phyloP scores from a whole-genome alignment of 306 rosid genomes.

The Dalbergia cochinchinensis region DNA sequence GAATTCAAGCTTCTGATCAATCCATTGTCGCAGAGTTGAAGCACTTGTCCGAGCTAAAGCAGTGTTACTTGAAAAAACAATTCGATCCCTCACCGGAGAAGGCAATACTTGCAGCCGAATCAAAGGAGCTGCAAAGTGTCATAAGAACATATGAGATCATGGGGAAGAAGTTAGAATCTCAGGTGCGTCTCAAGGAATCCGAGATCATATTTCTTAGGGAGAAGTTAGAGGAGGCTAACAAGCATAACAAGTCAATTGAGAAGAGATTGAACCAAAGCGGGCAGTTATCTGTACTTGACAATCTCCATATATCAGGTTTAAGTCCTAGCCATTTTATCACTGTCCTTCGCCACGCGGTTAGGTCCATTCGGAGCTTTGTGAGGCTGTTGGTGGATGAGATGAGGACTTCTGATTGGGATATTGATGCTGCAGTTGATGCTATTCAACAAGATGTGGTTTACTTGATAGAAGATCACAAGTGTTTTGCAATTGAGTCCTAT shows the following conservation, averaged over 20 bases:
- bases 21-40: conserved; percentile 67
- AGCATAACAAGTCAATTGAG: conserved; percentile 64
- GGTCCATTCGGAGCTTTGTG: conserved; percentile 69
- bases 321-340: conserved; percentile 65
- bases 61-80: conserved; percentile 77
- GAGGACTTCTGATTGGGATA: conserved; percentile 70
- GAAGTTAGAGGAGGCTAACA: conserved; percentile 70
- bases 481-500: conserved; percentile 78
- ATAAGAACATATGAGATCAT: conserved; percentile 66
- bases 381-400: conserved; percentile 69
- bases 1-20: conserved; percentile 77
- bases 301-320: conserved; percentile 66
- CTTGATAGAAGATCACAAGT: conserved; percentile 75
- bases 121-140: conserved; percentile 78
- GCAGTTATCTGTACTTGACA: conserved; percentile 53
- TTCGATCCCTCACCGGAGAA: conserved; percentile 72
- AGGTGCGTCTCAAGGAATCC: conserved; percentile 79
- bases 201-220: conserved; percentile 76
- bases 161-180: conserved; percentile 79
- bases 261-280: conserved; percentile 80
- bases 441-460: conserved; percentile 62
- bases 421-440: conserved; percentile 69
- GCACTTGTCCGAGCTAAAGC: conserved; percentile 83
- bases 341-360: conserved; percentile 68
- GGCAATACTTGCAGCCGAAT: conserved; percentile 67